Evolutionary conservation across 495 filamentous ascomycete genomes (phyloP).

Genomic region (Aspergillus funiculosus): DNA sequence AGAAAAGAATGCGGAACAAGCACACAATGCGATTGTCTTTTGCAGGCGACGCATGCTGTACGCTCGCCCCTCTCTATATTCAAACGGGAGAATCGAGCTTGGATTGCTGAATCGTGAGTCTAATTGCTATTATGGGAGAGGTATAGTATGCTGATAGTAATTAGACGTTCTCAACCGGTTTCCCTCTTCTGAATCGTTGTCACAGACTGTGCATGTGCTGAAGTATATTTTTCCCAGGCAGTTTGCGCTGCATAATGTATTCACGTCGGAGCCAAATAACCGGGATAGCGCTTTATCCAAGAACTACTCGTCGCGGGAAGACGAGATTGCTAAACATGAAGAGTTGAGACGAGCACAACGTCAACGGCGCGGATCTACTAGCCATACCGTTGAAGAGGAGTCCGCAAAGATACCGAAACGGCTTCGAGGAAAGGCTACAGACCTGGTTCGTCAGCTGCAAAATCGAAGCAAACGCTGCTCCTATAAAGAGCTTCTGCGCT

Average conservation of each 20-base stretch:
- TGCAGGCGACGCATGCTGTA: conserved; percentile 84
- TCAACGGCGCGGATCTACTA: neutral
- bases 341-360: conserved; percentile 5
- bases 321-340: conserved; percentile 58
- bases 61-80: conserved; percentile 62
- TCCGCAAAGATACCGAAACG: conserved; percentile 62
- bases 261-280: conserved; percentile 59
- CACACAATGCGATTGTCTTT: conserved; percentile 63
- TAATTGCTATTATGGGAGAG: neutral
- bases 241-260: conserved; percentile 88
- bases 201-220: conserved; percentile 65
- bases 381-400: conserved; percentile 12
- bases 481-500: conserved; percentile 65
- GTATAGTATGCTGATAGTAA: conserved; percentile 1
- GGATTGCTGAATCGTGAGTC: conserved; percentile 56
- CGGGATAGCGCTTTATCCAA: conserved; percentile 64
- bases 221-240: conserved; percentile 93
- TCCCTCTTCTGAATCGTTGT: conserved; percentile 38
- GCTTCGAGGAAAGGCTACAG: conserved; percentile 54
- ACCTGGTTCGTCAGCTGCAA: conserved; percentile 63
- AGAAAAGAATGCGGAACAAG: conserved; percentile 6
- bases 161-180: conserved; percentile 83
- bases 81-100: conserved; percentile 59
- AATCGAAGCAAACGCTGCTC: conserved; percentile 66
- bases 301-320: conserved; percentile 76